A percentile compares a stretch with the other conserved stretches of the same genome.
Evolutionary conservation across 345 rosid species (phyloP).

Genomic region (Cardamine resedifolia): DNA sequence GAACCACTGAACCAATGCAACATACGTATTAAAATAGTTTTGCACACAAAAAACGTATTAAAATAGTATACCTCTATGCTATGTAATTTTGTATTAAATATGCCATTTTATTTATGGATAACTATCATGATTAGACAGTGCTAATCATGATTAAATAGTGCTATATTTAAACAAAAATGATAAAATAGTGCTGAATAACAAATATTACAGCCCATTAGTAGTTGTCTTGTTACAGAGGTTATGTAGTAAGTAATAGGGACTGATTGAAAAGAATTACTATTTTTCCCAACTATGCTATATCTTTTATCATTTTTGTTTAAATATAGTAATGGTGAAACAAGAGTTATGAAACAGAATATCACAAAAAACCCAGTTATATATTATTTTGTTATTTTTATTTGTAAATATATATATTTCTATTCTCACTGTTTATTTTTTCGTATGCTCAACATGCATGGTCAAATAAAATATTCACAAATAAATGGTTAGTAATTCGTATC

Average conservation of each 20-base stretch:
- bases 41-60: no score
- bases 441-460: neutral
- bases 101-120: neutral
- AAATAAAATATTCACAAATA: neutral
- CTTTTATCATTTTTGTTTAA: no score
- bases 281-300: neutral
- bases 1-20: slow-evolving; percentile 19
- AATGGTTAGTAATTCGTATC: neutral
- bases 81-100: neutral
- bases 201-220: slow-evolving; percentile 24
- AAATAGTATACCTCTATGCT: neutral
- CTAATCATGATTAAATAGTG: neutral
- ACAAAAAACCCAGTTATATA: neutral
- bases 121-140: slow-evolving; percentile 7
- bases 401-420: neutral
- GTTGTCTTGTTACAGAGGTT: slow-evolving; percentile 24
- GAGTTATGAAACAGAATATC: neutral
- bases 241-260: neutral
- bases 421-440: neutral
- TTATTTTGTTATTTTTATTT: neutral
- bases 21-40: neutral
- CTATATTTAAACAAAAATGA: neutral
- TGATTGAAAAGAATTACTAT: neutral
- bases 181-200: slow-evolving; percentile 12
- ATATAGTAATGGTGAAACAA: neutral